Evolutionary conservation across 2,329 filamentous ascomycete species (phyloP).

Genomic region (Fusarium humuli): DNA sequence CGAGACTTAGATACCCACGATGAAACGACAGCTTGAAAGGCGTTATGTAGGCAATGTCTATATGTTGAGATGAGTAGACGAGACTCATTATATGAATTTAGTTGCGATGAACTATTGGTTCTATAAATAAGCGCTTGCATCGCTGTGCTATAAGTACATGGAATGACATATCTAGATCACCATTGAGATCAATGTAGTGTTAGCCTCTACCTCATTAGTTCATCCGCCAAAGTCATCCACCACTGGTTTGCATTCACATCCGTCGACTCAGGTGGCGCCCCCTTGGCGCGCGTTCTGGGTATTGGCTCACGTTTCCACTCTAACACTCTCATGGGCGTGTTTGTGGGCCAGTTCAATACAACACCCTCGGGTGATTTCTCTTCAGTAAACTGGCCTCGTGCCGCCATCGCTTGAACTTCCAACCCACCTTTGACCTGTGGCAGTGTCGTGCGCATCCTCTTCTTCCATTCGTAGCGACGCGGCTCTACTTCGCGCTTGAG

Average conservation of each 20-base stretch:
- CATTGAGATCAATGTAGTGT: conserved; percentile 6
- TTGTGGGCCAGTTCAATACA: conserved; percentile 41
- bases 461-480: conserved; percentile 40
- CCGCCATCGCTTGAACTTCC: conserved; percentile 22
- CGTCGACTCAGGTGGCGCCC: conserved; percentile 38
- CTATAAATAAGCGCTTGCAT: not conserved
- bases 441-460: conserved; percentile 42
- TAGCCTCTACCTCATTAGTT: conserved; percentile 46
- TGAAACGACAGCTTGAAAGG: conserved; percentile 5
- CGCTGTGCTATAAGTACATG: not conserved
- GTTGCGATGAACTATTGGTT: not conserved
- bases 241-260: conserved; percentile 38
- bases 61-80: not conserved
- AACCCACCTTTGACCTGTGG: conserved; percentile 43
- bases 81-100: not conserved
- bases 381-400: conserved; percentile 20
- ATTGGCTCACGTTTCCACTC: conserved; percentile 44
- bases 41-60: conserved; percentile 2
- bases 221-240: conserved; percentile 48
- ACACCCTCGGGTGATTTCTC: conserved; percentile 19
- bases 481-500: conserved; percentile 42
- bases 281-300: conserved; percentile 30
- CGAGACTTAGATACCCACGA: conserved; percentile 37
- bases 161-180: not conserved
- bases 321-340: conserved; percentile 37